A percentile compares a stretch with the other conserved stretches of the same genome.
Evolutionary conservation across 2,329 filamentous ascomycete genomes (phyloP).

Genomic region (Zasmidium cellare): DNA sequence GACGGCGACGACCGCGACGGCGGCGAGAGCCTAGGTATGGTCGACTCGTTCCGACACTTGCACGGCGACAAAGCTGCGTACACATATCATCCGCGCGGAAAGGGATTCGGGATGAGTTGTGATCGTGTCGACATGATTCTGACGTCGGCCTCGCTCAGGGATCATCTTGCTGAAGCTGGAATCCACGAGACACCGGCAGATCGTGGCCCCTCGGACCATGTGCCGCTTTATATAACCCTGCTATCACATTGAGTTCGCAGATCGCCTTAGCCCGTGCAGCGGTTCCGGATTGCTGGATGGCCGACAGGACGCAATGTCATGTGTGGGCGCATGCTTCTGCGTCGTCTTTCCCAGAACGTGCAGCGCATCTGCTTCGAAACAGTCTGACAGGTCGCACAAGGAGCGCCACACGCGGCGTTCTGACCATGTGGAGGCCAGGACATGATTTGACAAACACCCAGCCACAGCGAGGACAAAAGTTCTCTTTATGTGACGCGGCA

Average conservation of each 20-base stretch:
- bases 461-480: no score
- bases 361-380: background rate
- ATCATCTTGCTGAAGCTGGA: conserved; percentile 38
- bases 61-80: conserved; percentile 46
- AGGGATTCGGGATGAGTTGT: conserved; percentile 51
- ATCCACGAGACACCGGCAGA: conserved; percentile 46
- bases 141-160: conserved; percentile 42
- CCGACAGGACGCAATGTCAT: background rate
- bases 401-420: background rate
- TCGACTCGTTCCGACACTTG: conserved; percentile 53
- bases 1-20: conserved; percentile 11
- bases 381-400: background rate
- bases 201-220: conserved; percentile 39
- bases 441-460: no score
- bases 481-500: no score
- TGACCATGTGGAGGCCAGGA: background rate
- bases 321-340: background rate
- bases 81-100: conserved; percentile 49
- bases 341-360: background rate
- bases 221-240: conserved; percentile 1
- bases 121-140: conserved; percentile 57
- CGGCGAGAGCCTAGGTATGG: conserved; percentile 30
- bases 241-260: background rate
- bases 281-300: background rate
- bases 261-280: background rate